phyloP scores from a whole-genome alignment of 164 flowering plant genomes.

The Annona squamosa region DNA sequence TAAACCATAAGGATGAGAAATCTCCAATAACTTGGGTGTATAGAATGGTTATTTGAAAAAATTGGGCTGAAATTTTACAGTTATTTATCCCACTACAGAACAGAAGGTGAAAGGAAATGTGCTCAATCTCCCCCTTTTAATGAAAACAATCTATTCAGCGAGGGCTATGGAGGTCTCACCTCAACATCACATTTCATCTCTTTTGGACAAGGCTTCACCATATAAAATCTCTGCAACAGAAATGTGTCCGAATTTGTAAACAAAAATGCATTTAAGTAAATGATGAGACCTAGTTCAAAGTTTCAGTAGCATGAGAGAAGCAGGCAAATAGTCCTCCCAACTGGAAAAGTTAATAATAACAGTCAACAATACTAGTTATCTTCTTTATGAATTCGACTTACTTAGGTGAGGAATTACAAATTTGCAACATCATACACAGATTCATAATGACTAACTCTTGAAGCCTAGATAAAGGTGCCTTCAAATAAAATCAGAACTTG shows the following conservation, averaged over 20 bases:
- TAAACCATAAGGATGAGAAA: neutral
- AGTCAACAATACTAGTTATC: no score
- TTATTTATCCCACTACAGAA: neutral
- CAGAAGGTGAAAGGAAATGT: neutral
- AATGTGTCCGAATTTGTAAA: neutral
- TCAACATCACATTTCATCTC: slow-evolving; percentile 98
- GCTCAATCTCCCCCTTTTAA: neutral
- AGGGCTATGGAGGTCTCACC: slow-evolving; percentile 34
- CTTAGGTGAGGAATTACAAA: no score
- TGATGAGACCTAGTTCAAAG: neutral
- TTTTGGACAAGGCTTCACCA: slow-evolving; percentile 96
- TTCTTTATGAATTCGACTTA: no score
- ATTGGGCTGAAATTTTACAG: neutral
- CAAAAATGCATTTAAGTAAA: neutral
- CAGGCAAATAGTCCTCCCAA: no score
- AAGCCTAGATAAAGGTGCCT: no score
- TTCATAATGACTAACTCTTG: no score
- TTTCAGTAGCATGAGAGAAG: neutral
- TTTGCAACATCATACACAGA: no score
- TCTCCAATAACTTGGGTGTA: neutral
- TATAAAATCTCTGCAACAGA: slow-evolving; percentile 76
- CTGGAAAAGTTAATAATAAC: no score
- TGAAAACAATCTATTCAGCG: neutral
- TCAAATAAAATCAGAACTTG: no score
- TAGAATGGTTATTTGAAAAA: neutral